Evolutionary conservation across 2,329 filamentous ascomycete species (phyloP).

Genomic region (Fusarium oligoseptatum): DNA sequence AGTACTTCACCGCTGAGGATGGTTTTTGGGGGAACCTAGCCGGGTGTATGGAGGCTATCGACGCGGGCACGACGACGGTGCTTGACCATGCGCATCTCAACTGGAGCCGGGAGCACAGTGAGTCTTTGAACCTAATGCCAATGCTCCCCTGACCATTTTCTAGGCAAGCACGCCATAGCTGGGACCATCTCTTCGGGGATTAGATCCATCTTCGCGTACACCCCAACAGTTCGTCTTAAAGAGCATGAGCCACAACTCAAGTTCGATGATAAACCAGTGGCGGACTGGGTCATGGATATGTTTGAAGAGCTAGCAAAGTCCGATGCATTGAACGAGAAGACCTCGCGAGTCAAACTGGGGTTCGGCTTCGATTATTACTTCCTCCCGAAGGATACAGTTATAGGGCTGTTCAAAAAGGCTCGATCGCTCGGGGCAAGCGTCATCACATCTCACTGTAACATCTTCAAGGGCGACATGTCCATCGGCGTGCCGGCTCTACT

Average conservation of each 20-base stretch:
- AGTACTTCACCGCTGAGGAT: not conserved
- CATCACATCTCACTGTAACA: not conserved
- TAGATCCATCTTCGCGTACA: slow-evolving; percentile 16
- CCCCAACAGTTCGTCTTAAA: not conserved
- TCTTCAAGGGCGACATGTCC: not conserved
- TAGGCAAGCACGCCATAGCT: slow-evolving; percentile 6
- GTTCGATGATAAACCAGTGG: not conserved
- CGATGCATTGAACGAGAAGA: not conserved
- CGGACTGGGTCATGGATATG: slow-evolving; percentile 9
- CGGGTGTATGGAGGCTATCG: slow-evolving; percentile 23
- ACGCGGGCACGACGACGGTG: slow-evolving; percentile 29
- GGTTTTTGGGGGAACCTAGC: slow-evolving; percentile 31
- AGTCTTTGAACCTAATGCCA: not conserved
- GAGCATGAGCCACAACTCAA: not conserved
- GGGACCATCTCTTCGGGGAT: slow-evolving; percentile 16
- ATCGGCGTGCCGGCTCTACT: slow-evolving; percentile 8
- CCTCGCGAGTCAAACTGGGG: slow-evolving; percentile 3
- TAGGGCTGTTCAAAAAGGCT: not conserved
- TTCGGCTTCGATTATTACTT: slow-evolving; percentile 17
- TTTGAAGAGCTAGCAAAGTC: not conserved
- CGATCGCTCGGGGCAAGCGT: not conserved
- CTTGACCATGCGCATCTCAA: slow-evolving; percentile 27
- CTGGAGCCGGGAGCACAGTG: slow-evolving; percentile 2
- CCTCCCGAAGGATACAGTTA: not conserved
- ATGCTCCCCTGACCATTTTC: not conserved